Percentiles rank a stretch among this genome's conserved stretches.
Conservation (phyloP, 1,284 basidiomycete species). For the Ustilago vetiveriae region DNA sequence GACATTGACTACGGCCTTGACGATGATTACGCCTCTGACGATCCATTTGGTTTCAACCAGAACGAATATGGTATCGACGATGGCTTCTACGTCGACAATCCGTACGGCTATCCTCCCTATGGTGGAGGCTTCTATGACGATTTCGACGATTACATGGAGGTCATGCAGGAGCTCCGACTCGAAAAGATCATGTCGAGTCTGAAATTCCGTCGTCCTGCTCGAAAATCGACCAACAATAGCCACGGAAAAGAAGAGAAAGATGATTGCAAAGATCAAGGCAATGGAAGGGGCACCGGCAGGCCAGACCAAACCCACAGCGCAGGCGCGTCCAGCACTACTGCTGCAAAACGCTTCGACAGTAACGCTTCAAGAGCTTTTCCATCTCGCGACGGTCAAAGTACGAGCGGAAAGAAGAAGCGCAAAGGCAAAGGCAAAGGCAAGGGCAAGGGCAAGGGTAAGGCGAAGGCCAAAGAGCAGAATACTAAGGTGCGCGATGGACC, state of each 20-base stretch:
- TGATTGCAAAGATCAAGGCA: too few relatives aligned
- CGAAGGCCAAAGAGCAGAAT: background rate
- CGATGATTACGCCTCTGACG: background rate
- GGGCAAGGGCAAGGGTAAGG: conserved; percentile 2
- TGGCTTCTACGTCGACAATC: background rate
- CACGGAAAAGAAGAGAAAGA: too few relatives aligned
- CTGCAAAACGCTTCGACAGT: too few relatives aligned
- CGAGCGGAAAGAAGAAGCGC: too few relatives aligned
- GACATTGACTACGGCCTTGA: background rate
- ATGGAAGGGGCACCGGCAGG: too few relatives aligned
- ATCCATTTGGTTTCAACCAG: background rate
- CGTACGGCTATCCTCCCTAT: conserved; percentile 2
- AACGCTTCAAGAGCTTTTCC: too few relatives aligned
- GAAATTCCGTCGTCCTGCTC: too few relatives aligned
- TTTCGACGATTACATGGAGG: background rate
- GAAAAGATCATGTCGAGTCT: background rate
- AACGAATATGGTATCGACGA: background rate
- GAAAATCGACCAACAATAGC: too few relatives aligned
- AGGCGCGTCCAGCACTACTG: too few relatives aligned
- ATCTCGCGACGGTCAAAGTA: too few relatives aligned
- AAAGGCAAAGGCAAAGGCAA: conserved; percentile 1
- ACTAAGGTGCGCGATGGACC: too few relatives aligned
- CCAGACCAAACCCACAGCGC: too few relatives aligned
- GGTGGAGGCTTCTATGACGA: background rate
- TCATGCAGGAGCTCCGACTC: background rate